Base-by-base conservation (phyloP, 2,329 filamentous ascomycete species). In the Penicillium sp. region DNA sequence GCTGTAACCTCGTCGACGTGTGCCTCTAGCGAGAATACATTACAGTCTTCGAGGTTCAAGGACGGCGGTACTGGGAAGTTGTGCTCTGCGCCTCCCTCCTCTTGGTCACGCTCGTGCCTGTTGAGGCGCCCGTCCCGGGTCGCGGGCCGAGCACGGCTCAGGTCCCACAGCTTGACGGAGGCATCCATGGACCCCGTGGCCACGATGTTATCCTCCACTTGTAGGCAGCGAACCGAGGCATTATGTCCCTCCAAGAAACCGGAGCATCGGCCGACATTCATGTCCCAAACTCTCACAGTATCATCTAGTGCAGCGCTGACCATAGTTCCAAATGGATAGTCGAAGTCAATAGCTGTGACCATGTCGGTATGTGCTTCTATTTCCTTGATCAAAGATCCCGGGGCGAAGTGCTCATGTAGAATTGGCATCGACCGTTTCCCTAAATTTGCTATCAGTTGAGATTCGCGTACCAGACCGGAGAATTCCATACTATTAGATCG, bases 1-100 rank as follows among this genome's bases (percentile, higher is more conserved):
- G 94, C 93, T 13, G 94, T 97, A 60, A 99, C 88, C 77, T 97
- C 93, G 60, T 91, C 93, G 27, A 99, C 86, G 68, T 99, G 94
- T 0, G 93, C 88, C 72, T 91, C 86, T 27, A 99, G 82, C 0
- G 90, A 90, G 71, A 89, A 93, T n/a, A 97, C 79, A 15, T 88
- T 86, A 72, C 93, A 97, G 67, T 97, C 91, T 54, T 86, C 84
- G 86, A 97, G 92, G 70, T 87, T 93, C 52, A 89, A 90, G 3
- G 82, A 76, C 3, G 79, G 76, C 21, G 85, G 83, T 15, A 87
- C 85, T 9, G 88, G 85, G 37, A 88, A 86, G n/a, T 88, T 80
- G 21, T 57, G 46, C n/a, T 65, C 64, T 13, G 55, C 38, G 3
- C 51, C 52, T n/a, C 63, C 66, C 9, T 86, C 78, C 18, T 74